A percentile compares a stretch with the other conserved stretches of the same genome.
Conservation (phyloP, 768 basidiomycete species). For the Amanita exitialis region DNA sequence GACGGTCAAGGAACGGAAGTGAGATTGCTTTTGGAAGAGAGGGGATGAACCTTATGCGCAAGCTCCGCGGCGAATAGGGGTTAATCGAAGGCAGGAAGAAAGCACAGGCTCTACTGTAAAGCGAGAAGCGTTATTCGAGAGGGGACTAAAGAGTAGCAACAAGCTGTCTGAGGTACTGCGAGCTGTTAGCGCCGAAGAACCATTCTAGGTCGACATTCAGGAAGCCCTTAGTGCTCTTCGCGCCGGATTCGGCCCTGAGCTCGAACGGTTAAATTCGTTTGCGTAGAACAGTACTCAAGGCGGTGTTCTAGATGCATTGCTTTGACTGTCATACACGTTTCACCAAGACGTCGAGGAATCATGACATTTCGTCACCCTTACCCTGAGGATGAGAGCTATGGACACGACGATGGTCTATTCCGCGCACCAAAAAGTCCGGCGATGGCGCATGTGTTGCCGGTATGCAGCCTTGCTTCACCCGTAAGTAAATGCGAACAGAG, state of each 20-base stretch:
- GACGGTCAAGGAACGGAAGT: background rate
- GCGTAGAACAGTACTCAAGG: background rate
- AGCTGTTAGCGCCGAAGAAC: background rate
- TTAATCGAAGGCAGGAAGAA: background rate
- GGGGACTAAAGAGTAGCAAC: background rate
- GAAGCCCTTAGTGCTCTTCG: background rate
- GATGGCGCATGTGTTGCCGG: background rate
- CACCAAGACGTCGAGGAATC: background rate
- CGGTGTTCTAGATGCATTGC: background rate
- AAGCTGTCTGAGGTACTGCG: conserved; percentile 4
- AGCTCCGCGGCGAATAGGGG: conserved; percentile 4
- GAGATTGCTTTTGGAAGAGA: background rate
- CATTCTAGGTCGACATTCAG: background rate
- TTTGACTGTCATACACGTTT: background rate
- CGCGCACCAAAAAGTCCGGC: background rate
- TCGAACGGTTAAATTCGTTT: background rate
- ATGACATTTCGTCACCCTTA: background rate
- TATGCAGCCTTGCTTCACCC: background rate
- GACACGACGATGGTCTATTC: background rate
- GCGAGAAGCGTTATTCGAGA: background rate
- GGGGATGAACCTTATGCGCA: background rate
- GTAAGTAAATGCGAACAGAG: background rate
- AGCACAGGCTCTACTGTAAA: background rate
- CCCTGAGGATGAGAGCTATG: background rate
- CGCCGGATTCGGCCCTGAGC: background rate